Evolutionary conservation across 1,139 yeast genomes (phyloP).

Genomic region (Meyerozyma elateridarum): DNA sequence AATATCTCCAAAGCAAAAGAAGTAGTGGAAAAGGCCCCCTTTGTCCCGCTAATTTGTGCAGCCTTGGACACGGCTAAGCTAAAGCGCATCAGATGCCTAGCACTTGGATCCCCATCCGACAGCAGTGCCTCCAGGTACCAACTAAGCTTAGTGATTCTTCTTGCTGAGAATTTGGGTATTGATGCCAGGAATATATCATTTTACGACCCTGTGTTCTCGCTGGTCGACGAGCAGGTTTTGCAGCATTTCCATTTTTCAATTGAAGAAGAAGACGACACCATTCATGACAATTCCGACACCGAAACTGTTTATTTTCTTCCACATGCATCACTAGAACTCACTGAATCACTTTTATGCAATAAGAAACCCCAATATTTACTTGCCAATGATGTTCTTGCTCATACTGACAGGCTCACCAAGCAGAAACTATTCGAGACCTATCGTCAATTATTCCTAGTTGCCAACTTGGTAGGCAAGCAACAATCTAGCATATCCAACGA

Average conservation of each 20-base stretch:
- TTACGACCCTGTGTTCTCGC: constrained; percentile 62
- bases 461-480: constrained; percentile 20
- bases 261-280: constrained; percentile 19
- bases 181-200: constrained; percentile 31
- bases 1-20: background rate
- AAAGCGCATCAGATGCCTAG: constrained; percentile 55
- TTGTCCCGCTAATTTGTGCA: background rate
- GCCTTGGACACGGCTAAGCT: constrained; percentile 10
- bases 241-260: constrained; percentile 16
- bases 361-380: constrained; percentile 33
- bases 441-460: constrained; percentile 38
- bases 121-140: constrained; percentile 61
- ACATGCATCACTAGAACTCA: constrained; percentile 65
- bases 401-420: constrained; percentile 48
- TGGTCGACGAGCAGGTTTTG: constrained; percentile 37
- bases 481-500: constrained; percentile 23
- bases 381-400: constrained; percentile 47
- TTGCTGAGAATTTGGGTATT: constrained; percentile 24
- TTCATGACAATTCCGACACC: constrained; percentile 3
- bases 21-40: background rate
- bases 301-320: constrained; percentile 55
- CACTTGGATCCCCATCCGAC: constrained; percentile 63
- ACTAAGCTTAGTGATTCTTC: constrained; percentile 47
- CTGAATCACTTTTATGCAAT: constrained; percentile 37
- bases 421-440: constrained; percentile 36